A percentile compares a stretch with the other conserved stretches of the same genome.
These are phyloP conservation scores for Ustilago tritici DNA, from an alignment of 1,284 basidiomycete species.

Conservation along the genomic window DNA sequence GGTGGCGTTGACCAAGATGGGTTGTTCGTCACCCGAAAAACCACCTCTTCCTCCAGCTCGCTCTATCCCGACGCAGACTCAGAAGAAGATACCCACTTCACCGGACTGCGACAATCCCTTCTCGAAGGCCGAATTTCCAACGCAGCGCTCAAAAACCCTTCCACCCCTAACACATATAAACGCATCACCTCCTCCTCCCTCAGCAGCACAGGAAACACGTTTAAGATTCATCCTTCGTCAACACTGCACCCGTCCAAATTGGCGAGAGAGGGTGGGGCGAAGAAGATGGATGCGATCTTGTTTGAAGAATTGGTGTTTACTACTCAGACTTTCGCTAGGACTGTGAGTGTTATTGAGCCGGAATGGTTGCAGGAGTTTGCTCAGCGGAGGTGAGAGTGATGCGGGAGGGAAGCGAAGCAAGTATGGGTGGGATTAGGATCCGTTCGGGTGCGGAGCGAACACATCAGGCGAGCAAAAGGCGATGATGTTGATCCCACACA, in stretches of 20 bases:
- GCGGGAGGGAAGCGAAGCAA: not conserved
- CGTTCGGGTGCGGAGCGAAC: not conserved
- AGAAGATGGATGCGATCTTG: conserved; percentile 52
- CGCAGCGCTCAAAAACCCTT: conserved; percentile 56
- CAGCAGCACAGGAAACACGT: conserved; percentile 31
- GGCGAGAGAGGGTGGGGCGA: conserved; percentile 20
- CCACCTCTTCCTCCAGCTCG: not conserved
- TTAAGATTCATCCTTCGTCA: conserved; percentile 66
- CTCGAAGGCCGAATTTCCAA: conserved; percentile 53
- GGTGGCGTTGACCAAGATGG: conserved; percentile 13
- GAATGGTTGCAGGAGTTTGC: conserved; percentile 57
- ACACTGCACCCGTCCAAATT: conserved; percentile 48
- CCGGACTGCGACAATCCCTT: conserved; percentile 48
- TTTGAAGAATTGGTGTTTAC: conserved; percentile 69
- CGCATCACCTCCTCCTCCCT: conserved; percentile 33
- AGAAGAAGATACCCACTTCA: conserved; percentile 41
- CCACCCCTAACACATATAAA: conserved; percentile 51
- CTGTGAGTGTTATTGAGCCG: conserved; percentile 62
- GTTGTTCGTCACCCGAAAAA: conserved; percentile 37
- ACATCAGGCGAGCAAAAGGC: not conserved
- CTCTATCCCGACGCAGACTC: not conserved
- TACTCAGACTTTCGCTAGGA: conserved; percentile 63
- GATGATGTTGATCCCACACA: not conserved
- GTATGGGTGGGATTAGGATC: not conserved
- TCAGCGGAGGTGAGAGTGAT: conserved; percentile 9